Base-by-base conservation (phyloP, 1,139 yeast species). In the Hemisphaericaspora xylanilytica region DNA sequence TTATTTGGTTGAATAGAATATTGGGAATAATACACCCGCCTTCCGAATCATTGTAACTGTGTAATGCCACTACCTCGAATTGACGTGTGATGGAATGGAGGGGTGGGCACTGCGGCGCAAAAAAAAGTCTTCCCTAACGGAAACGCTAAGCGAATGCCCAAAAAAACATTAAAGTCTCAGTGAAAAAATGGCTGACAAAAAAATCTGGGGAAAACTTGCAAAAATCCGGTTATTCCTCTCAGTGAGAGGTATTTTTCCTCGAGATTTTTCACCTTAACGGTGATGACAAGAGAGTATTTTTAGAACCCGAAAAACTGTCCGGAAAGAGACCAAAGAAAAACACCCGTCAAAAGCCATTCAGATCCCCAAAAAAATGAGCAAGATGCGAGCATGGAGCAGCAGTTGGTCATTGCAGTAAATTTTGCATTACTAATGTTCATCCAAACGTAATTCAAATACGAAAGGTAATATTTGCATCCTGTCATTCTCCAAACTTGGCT, bases 321-420 rank as follows among this genome's bases (percentile, higher is more conserved):
- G 31, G 15, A 28, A 4, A 15, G 12, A 25, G 5, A 25, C 5
- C 5, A 25, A 14, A 4, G 2, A 3, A 15, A n/a, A 22, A 22
- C 28, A 13, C 16, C 32, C 32, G 24, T 29, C 32, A 17, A 29
- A 18, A 29, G 32, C 32, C 32, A 24, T 29, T 29, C 20, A 12
- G 16, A 18, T 22, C 8, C 8, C 8, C 8, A 8, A 5, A 20
- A 20, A 6, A 20, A 20, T 20, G 8, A 20, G 5, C 8, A 20
- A 20, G 21, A 6, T 6, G 8, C 21, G 21, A 6, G 21, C 5
- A 20, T 20, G 8, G 8, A 20, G 8, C 5, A n/a, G n/a, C n/a
- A n/a, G n/a, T n/a, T 8, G 21, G 8, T 20, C 5, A 6, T 8
- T 20, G 8, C 21, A 20, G 21, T 20, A 20, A 20, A 20, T 6